Base-by-base conservation (phyloP, 73 alveolate genomes). In the Paramecium tetraurelia region DNA sequence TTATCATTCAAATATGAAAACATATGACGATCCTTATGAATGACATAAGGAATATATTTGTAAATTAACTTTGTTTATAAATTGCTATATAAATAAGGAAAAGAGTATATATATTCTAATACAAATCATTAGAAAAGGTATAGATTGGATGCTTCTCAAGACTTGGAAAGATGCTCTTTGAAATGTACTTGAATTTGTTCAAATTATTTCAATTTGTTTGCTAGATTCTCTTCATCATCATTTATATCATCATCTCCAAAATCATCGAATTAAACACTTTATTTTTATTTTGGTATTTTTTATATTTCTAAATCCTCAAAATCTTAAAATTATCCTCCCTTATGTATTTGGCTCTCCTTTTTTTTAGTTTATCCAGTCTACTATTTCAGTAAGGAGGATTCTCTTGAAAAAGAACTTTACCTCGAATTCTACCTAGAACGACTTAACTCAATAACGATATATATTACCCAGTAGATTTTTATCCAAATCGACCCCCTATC, bases 381-480 rank as follows among this genome's bases (percentile, higher is more conserved):
- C 31, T 63, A 63, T 63, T 63, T 63, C 46, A 63, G 7, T 22
- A 63, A 10, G 20, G 70, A 44, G 11, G 90, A 80, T 20, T 44
- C 90, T 80, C 75, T 40, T 18, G 90, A 80, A 24, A 20, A 24
- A 10, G 41, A 80, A 80, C 76, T 80, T 44, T 80, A 44, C 20
- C 75, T 80, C 2, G 90, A 80, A 44, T 41, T 80, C 22, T 31
- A 31, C 22, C 90, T 80, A 9, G 57, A 41, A 14, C 46, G 41
- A 27, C 84, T 63, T 14, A 33, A 63, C 14, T 53, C 69, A 24
- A 31, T 80, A 80, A 35, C 35, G 0, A 35, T 4, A 24, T 43
- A 20, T 1, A 20, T 9, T 44, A 44, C 50, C 99, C 85, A 95
- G 7, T 29, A 20, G 95, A 92, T 95, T 96, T 8, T 96, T 87